These are phyloP conservation scores for Pseudovirgaria hyperparasitica DNA, from an alignment of 2,329 filamentous ascomycete genomes.

Conservation along the genomic window DNA sequence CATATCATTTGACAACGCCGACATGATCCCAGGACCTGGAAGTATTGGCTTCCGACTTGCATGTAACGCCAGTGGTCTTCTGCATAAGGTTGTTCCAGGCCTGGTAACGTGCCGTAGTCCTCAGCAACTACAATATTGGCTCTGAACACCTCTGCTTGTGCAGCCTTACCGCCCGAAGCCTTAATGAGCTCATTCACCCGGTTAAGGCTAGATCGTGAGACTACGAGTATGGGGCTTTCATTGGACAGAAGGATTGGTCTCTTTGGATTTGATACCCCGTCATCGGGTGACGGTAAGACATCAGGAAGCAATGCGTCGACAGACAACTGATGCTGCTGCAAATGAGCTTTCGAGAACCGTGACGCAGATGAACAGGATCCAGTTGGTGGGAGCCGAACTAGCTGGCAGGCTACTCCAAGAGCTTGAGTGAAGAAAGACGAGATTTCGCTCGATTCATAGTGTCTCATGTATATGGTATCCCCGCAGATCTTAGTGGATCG, in stretches of 20 bases:
- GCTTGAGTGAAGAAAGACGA: constrained; percentile 65
- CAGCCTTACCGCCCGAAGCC: constrained; percentile 46
- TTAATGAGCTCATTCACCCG: constrained; percentile 63
- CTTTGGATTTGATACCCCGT: constrained; percentile 36
- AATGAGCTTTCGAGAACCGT: constrained; percentile 59
- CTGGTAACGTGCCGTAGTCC: constrained; percentile 27
- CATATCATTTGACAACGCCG: constrained; percentile 94
- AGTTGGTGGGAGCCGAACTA: constrained; percentile 67
- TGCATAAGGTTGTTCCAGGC: constrained; percentile 48
- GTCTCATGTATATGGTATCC: constrained; percentile 57
- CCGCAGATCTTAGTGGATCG: constrained; percentile 65
- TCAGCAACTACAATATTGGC: constrained; percentile 70
- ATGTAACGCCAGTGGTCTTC: constrained; percentile 70
- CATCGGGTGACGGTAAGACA: constrained; percentile 38
- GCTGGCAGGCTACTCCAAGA: constrained; percentile 65
- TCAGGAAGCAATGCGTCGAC: constrained; percentile 33
- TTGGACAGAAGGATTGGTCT: constrained; percentile 71
- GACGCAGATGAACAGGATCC: constrained; percentile 37
- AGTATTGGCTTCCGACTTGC: constrained; percentile 50
- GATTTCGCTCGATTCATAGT: constrained; percentile 54
- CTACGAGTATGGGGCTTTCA: constrained; percentile 81
- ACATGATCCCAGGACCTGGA: constrained; percentile 70
- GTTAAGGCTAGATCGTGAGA: constrained; percentile 69
- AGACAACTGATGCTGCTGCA: constrained; percentile 36
- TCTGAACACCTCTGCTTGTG: constrained; percentile 66